A percentile compares a stretch with the other conserved stretches of the same genome.
Evolutionary conservation across 2,329 filamentous ascomycete genomes (phyloP).

Genomic region (Venturia oleaginea): DNA sequence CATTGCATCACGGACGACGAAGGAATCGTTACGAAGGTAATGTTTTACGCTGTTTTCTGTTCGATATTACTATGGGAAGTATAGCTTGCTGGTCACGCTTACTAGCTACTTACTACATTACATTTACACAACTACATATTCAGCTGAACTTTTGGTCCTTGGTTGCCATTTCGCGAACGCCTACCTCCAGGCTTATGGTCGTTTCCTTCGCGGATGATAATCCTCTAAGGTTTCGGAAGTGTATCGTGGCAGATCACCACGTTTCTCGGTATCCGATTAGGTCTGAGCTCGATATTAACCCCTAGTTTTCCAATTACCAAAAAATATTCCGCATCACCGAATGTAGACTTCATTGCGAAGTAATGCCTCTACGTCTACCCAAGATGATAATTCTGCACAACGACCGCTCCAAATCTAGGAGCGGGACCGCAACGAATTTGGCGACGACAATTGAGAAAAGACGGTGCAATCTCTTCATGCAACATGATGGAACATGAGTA

Average conservation of each 20-base stretch:
- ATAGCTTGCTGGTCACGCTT: background rate
- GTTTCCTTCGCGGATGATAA: background rate
- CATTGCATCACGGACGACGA: background rate
- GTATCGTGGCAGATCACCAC: background rate
- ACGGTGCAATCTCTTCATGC: background rate
- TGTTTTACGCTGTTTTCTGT: background rate
- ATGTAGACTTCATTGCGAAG: background rate
- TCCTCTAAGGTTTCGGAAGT: background rate
- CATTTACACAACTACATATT: background rate
- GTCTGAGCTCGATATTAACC: background rate
- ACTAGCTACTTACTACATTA: background rate
- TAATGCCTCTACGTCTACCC: background rate
- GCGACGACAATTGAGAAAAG: background rate
- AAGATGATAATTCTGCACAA: background rate
- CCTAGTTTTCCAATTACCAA: background rate
- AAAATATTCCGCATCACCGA: background rate
- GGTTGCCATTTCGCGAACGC: background rate
- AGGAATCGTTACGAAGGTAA: background rate
- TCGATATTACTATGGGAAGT: background rate
- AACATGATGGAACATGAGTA: background rate
- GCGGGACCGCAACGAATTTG: too few relatives aligned
- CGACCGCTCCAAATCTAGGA: background rate
- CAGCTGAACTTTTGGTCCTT: background rate
- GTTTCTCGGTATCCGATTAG: background rate
- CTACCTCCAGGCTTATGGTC: background rate